These are phyloP conservation scores for Ogataea saltuana DNA, from an alignment of 805 yeast species.

Conservation along the genomic window DNA sequence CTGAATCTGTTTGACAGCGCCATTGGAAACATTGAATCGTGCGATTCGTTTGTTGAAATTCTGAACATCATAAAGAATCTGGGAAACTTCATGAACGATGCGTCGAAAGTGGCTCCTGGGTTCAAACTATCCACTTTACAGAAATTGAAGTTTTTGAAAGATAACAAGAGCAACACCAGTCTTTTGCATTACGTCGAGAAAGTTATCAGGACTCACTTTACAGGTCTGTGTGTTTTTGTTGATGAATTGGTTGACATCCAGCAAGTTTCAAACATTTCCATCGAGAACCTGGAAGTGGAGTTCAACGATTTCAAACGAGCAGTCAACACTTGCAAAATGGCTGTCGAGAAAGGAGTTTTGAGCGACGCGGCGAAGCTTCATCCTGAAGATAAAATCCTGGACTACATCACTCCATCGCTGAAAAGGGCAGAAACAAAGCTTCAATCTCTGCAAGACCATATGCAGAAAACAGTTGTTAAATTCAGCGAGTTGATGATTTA, in stretches of 20 bases:
- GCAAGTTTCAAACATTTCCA: conserved; percentile 58
- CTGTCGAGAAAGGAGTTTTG: conserved; percentile 62
- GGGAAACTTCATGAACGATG: conserved; percentile 80
- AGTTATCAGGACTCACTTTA: conserved; percentile 62
- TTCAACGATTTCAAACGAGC: conserved; percentile 54
- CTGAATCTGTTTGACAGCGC: conserved; percentile 61
- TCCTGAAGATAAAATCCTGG: conserved; percentile 62
- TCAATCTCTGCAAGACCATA: conserved; percentile 47
- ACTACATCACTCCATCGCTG: conserved; percentile 47
- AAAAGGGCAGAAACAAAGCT: conserved; percentile 45
- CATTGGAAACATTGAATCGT: conserved; percentile 50
- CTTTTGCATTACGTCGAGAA: conserved; percentile 75
- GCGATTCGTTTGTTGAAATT: conserved; percentile 55
- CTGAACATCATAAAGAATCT: conserved; percentile 67
- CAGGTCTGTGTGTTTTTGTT: conserved; percentile 60
- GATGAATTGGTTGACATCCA: conserved; percentile 56
- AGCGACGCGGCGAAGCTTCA: conserved; percentile 64
- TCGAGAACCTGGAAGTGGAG: conserved; percentile 63
- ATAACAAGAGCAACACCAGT: conserved; percentile 65
- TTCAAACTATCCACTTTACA: conserved; percentile 69
- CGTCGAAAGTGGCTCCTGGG: conserved; percentile 66
- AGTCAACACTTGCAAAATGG: conserved; percentile 51
- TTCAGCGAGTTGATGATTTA: conserved; percentile 62
- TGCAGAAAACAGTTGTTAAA: conserved; percentile 49
- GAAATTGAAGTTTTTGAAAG: conserved; percentile 70